Percentiles rank a stretch among this genome's conserved stretches.
Conservation (phyloP, 208 protist genomes). For the Phytomonas sp. region DNA sequence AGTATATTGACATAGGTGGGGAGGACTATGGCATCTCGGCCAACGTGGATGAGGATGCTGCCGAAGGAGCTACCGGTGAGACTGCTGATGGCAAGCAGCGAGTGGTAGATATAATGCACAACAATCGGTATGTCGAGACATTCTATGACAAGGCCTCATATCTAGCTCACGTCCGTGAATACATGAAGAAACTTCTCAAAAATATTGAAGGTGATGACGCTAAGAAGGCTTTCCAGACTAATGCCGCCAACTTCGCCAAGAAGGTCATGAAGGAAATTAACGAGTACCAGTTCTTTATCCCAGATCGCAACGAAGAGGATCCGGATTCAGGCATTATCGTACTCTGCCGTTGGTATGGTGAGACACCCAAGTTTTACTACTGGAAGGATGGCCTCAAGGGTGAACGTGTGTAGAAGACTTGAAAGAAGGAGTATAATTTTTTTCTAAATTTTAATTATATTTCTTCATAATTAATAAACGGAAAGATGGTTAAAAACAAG, state of each 20-base stretch:
- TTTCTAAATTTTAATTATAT: not conserved
- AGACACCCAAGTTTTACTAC: slow-evolving; percentile 84
- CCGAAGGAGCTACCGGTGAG: slow-evolving; percentile 74
- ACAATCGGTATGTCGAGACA: slow-evolving; percentile 88
- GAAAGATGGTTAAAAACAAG: slow-evolving; percentile 4
- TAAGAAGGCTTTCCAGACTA: slow-evolving; percentile 87
- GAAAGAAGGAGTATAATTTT: not conserved
- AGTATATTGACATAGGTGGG: slow-evolving; percentile 83
- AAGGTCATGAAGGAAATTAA: slow-evolving; percentile 88
- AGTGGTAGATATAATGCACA: slow-evolving; percentile 84
- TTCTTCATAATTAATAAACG: not conserved
- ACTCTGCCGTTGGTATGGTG: slow-evolving; percentile 81
- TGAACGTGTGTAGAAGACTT: slow-evolving; percentile 53
- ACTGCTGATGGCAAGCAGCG: slow-evolving; percentile 71
- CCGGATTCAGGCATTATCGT: slow-evolving; percentile 87
- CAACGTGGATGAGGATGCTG: slow-evolving; percentile 87
- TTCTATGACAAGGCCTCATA: slow-evolving; percentile 91
- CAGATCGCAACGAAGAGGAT: slow-evolving; percentile 86
- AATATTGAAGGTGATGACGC: slow-evolving; percentile 69
- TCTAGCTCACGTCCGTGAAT: slow-evolving; percentile 87
- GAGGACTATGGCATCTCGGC: slow-evolving; percentile 88
- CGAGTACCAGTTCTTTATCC: slow-evolving; percentile 91
- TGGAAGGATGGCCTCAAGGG: slow-evolving; percentile 89
- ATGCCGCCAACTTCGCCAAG: slow-evolving; percentile 84
- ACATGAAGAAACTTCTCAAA: slow-evolving; percentile 88